A percentile compares a stretch with the other conserved stretches of the same genome.
Evolutionary conservation across 306 rosid species (phyloP).

Genomic region (Vigna reflexopilosa): DNA sequence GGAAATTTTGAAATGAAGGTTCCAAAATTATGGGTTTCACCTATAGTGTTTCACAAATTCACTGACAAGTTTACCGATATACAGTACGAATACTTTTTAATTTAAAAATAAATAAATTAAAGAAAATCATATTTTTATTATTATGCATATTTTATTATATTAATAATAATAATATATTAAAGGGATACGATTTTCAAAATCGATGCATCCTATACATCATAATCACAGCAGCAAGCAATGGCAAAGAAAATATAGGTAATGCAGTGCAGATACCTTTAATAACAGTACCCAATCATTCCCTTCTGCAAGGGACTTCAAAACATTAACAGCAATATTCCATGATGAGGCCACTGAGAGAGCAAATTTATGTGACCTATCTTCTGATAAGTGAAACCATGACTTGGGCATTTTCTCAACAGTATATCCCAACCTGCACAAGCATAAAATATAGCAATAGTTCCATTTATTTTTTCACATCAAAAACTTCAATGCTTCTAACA

Average conservation of each 20-base stretch:
- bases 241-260: not conserved
- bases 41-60: slow-evolving; percentile 10
- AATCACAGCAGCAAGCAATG: slow-evolving; percentile 20
- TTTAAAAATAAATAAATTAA: not conserved
- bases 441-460: slow-evolving; percentile 38
- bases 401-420: slow-evolving; percentile 72
- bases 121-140: not conserved
- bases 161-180: not conserved
- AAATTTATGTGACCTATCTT: slow-evolving; percentile 68
- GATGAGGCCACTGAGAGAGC: slow-evolving; percentile 61
- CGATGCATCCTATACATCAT: not conserved
- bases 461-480: slow-evolving; percentile 39
- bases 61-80: not conserved
- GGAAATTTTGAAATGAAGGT: slow-evolving; percentile 3
- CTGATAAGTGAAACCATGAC: slow-evolving; percentile 79
- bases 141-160: not conserved
- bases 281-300: slow-evolving; percentile 74
- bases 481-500: slow-evolving; percentile 39
- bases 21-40: slow-evolving; percentile 6
- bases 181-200: not conserved
- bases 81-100: not conserved
- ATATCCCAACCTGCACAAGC: slow-evolving; percentile 74
- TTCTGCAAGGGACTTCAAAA: slow-evolving; percentile 72
- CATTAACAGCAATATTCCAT: slow-evolving; percentile 71
- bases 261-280: slow-evolving; percentile 61